Evolutionary conservation across 208 protist genomes (phyloP).

Genomic region (Leishmania arabica): DNA sequence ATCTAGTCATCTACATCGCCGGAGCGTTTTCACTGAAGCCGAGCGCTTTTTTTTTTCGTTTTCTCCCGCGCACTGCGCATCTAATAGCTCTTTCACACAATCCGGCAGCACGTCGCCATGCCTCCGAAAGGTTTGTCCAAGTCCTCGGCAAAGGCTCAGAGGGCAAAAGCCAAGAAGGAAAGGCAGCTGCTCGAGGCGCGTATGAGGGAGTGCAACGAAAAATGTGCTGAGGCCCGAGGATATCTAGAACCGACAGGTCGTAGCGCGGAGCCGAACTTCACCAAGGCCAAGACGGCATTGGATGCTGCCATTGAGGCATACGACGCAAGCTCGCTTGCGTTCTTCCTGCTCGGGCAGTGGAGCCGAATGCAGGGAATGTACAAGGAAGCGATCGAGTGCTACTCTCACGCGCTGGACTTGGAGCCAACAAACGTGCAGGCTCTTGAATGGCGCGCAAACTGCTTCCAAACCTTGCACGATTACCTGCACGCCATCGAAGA

Average conservation of each 20-base stretch:
- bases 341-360: constrained; percentile 73
- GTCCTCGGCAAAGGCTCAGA: constrained; percentile 28
- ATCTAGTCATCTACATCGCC: background rate
- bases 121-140: constrained; percentile 36
- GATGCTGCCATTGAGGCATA: constrained; percentile 83
- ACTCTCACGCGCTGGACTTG: constrained; percentile 73
- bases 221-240: constrained; percentile 69
- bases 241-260: constrained; percentile 71
- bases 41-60: background rate
- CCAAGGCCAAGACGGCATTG: constrained; percentile 74
- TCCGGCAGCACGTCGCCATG: constrained; percentile 21
- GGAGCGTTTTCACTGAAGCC: background rate
- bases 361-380: constrained; percentile 59
- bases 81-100: background rate
- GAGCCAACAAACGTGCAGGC: constrained; percentile 62
- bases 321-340: constrained; percentile 54
- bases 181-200: constrained; percentile 74
- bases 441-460: constrained; percentile 74
- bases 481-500: constrained; percentile 82
- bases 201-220: constrained; percentile 73
- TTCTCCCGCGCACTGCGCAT: background rate
- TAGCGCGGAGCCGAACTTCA: constrained; percentile 68
- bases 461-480: constrained; percentile 66
- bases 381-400: constrained; percentile 76
- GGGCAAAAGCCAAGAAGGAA: constrained; percentile 68